Base-by-base conservation (phyloP, 305 asterid species). In the Andrographis paniculata region DNA sequence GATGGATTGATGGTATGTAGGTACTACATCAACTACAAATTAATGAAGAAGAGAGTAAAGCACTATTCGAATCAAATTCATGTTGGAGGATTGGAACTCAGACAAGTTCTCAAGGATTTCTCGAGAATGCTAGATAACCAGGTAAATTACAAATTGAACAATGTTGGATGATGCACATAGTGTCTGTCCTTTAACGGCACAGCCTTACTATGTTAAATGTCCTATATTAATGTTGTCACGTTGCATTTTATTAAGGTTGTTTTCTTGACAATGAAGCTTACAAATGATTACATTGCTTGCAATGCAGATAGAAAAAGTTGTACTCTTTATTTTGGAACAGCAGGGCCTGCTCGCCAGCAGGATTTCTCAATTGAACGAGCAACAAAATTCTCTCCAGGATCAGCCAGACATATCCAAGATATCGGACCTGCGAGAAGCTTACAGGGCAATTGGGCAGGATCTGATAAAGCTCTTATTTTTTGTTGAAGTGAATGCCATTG, bases 21-120 rank as follows among this genome's bases (percentile, higher is more conserved):
- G 62, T 91, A 91, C 73, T 91, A 91, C 62, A 91, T 91, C 87
- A 91, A 83, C 74, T 91, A 91, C 94, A 91, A 91, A 63, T 52
- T 83, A 62, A 91, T 91, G 96, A 91, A 91, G 87, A 91, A 75
- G 64, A 91, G 41, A 48, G 95, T 91, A 57, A 91, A 78, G 66
- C 95, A 87, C 51, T 91, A 91, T 33, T 44, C 76, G 24, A 69
- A 60, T 56, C 99, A 82, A 74, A 84, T 82, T 64, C 83, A 81
- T 67, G 69, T 73, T 51, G 94, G 87, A 45, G 78, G 80, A 56
- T 50, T 91, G 27, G 87, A 87, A 45, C 95, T 82, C 24, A 75
- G 89, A 17, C 76, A 77, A 60, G 96, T 91, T 56, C 95, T 87
- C 69, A 91, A 91, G 71, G 99, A 91, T 75, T 91, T 91, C 85